Base-by-base conservation (phyloP, 2,329 filamentous ascomycete genomes). In the Pseudodiploospora longispora region DNA sequence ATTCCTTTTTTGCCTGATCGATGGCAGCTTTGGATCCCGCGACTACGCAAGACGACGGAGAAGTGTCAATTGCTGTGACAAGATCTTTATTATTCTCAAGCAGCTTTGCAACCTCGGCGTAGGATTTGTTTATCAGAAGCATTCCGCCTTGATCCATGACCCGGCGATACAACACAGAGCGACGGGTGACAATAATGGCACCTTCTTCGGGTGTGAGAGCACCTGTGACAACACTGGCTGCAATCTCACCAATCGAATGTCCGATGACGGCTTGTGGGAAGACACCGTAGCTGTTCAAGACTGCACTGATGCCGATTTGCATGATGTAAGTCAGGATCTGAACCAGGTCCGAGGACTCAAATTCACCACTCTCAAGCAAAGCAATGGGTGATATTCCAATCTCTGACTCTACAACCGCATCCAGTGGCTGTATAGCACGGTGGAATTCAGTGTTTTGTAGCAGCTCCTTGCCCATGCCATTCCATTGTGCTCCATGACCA, bases 181-280 rank as follows among this genome's bases (percentile, higher is more conserved):
- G 32, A 1, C 47, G 40, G 10, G 38, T 39, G 30, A 47, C 37
- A 19, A 49, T 39, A 6, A 46, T 6, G 10, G 44, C 41, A 2
- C 47, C 47, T 29, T 49, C 47, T 6, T 40, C 30, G 27, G 41
- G 27, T 5, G 44, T 44, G n/a, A 49, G 29, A 31, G 34, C 36
- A 4, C 47, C 47, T 27, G 47, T 42, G 8, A 43, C 41, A 6
- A 49, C 47, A 30, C 30, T 34, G 6, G 47, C 44, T 6, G 44
- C 40, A 33, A 47, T 47, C 34, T 49, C 47, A 10, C 47, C 47
- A n/a, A 49, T 32, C 2, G 44, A 47, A 40, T 49, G 47, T 6
- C 47, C 47, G 27, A 49, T 34, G 9, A 49, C 36, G 10, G 47
- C 47, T 9, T 36, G n/a, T 6, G 47, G 47, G 28, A 12, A 19